Conservation (phyloP, 306 rosid genomes). For the Lotus japonicus region DNA sequence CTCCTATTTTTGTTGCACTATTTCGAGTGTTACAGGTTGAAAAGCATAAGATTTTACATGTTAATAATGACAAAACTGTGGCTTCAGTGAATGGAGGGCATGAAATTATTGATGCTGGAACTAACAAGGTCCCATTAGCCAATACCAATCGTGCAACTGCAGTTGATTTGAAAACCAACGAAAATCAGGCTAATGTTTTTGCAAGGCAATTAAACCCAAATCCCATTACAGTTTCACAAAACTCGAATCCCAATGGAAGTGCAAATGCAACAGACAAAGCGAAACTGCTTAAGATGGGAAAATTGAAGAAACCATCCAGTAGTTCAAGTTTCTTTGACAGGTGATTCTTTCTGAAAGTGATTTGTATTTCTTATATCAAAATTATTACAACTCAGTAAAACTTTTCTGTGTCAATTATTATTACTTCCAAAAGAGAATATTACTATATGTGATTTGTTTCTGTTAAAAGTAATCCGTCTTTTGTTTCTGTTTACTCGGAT, state of each 20-base stretch:
- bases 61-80: slow-evolving; percentile 32
- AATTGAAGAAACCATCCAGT: slow-evolving; percentile 35
- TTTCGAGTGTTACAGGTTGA: slow-evolving; percentile 56
- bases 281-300: slow-evolving; percentile 35
- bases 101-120: slow-evolving; percentile 25
- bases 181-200: slow-evolving; percentile 27
- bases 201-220: slow-evolving; percentile 33
- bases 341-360: slow-evolving; percentile 34
- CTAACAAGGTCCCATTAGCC: slow-evolving; percentile 18
- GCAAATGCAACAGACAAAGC: slow-evolving; percentile 13
- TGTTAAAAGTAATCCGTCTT: not conserved
- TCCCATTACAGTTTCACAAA: slow-evolving; percentile 27
- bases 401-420: not conserved
- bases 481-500: not conserved
- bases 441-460: not conserved
- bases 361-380: not conserved
- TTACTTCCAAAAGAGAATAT: not conserved
- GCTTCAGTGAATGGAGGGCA: slow-evolving; percentile 36
- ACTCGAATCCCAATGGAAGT: slow-evolving; percentile 20
- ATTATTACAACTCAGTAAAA: not conserved
- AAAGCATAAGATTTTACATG: slow-evolving; percentile 75
- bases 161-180: slow-evolving; percentile 25
- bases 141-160: slow-evolving; percentile 25
- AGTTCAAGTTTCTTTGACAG: slow-evolving; percentile 68
- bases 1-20: not conserved